Evolutionary conservation across 106 monocot genomes (phyloP).

Genomic region (Dioscorea alata): DNA sequence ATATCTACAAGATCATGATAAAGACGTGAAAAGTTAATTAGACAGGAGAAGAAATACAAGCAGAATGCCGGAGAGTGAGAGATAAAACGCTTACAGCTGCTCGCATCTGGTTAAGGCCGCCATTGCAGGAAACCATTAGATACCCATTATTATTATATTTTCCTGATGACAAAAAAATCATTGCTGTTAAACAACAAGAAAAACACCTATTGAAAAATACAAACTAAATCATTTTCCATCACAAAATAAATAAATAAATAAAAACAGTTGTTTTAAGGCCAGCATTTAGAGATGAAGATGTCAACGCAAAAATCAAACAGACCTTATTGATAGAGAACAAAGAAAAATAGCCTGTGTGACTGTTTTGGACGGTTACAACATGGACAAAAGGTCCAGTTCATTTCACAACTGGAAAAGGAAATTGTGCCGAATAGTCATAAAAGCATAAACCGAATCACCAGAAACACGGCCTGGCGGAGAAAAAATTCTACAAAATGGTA

Average conservation of each 20-base stretch:
- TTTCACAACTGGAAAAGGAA: no score
- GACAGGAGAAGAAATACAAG: not conserved
- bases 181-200: not conserved
- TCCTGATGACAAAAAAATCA: conserved; percentile 31
- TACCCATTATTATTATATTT: conserved; percentile 91
- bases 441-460: no score
- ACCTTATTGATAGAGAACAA: not conserved
- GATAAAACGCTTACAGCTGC: conserved; percentile 68
- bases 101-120: conserved; percentile 98
- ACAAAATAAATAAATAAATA: not conserved
- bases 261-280: not conserved
- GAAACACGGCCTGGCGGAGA: no score
- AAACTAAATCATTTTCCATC: not conserved
- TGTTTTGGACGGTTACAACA: no score
- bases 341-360: not conserved
- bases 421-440: no score
- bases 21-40: not conserved
- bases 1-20: conserved; percentile 52
- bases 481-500: no score
- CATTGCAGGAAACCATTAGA: conserved; percentile 97
- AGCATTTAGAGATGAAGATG: not conserved
- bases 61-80: not conserved
- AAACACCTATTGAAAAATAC: not conserved
- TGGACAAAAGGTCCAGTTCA: no score
- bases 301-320: not conserved